Conservation (phyloP, 805 yeast species). For the Ogataea henricii region DNA sequence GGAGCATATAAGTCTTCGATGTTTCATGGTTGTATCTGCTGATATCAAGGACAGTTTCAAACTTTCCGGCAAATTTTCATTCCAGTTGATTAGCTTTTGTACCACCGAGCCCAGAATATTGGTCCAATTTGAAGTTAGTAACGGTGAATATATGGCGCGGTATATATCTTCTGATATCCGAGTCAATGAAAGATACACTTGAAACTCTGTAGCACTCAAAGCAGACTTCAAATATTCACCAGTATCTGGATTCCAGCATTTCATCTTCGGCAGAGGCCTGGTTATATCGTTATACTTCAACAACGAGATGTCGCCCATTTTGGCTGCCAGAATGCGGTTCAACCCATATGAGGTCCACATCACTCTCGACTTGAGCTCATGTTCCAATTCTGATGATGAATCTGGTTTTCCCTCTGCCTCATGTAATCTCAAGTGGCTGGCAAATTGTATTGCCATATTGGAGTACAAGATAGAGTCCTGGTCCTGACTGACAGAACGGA, state of each 20-base stretch:
- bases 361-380: constrained; percentile 24
- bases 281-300: constrained; percentile 19
- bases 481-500: constrained; percentile 27
- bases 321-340: constrained; percentile 29
- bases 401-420: background rate
- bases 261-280: constrained; percentile 23
- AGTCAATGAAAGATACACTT: constrained; percentile 24
- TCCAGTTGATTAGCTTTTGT: constrained; percentile 29
- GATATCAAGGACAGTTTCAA: constrained; percentile 16
- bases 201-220: constrained; percentile 17
- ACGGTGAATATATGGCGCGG: constrained; percentile 23
- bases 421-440: constrained; percentile 26
- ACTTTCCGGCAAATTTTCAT: constrained; percentile 22
- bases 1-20: constrained; percentile 26
- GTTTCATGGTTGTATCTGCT: constrained; percentile 13
- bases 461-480: constrained; percentile 30
- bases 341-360: constrained; percentile 31
- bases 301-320: constrained; percentile 29
- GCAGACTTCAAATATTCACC: background rate
- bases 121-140: constrained; percentile 16
- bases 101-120: constrained; percentile 22
- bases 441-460: constrained; percentile 28
- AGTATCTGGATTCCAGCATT: constrained; percentile 8
- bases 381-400: constrained; percentile 5
- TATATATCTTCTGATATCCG: constrained; percentile 27